Conservation (phyloP, 208 protist species). For the Leishmania lainsoni region DNA sequence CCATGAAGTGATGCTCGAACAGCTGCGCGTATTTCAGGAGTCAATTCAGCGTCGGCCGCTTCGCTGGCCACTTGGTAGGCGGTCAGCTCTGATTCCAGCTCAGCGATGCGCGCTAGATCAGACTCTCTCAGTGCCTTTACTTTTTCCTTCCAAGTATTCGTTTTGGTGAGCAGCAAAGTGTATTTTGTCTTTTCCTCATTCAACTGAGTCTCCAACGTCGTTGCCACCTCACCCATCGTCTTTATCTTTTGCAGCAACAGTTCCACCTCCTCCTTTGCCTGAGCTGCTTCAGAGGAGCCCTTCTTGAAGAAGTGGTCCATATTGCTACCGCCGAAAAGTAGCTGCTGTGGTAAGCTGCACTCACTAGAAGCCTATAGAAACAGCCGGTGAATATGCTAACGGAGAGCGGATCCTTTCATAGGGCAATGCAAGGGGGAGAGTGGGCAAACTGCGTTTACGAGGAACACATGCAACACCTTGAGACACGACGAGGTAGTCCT, state of each 20-base stretch:
- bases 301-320: constrained; percentile 68
- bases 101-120: constrained; percentile 48
- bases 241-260: constrained; percentile 60
- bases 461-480: background rate
- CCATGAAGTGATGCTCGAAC: constrained; percentile 27
- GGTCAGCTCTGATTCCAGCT: constrained; percentile 34
- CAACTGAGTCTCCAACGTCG: constrained; percentile 52
- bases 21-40: constrained; percentile 18
- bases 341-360: background rate
- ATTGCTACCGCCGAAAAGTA: background rate
- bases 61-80: constrained; percentile 21
- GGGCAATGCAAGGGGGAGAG: background rate
- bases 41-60: constrained; percentile 5
- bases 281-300: constrained; percentile 14
- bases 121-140: constrained; percentile 47
- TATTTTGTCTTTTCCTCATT: constrained; percentile 49
- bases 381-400: background rate
- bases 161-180: constrained; percentile 40
- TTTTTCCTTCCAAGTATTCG: constrained; percentile 68
- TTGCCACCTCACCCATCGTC: constrained; percentile 57
- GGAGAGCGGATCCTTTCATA: background rate
- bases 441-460: background rate
- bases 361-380: background rate
- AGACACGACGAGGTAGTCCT: background rate
- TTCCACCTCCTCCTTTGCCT: constrained; percentile 56